Evolutionary conservation across 2,329 filamentous ascomycete species (phyloP), one percentile per base, ranked within the genome.

Genomic region (Microsporum canis): DNA sequence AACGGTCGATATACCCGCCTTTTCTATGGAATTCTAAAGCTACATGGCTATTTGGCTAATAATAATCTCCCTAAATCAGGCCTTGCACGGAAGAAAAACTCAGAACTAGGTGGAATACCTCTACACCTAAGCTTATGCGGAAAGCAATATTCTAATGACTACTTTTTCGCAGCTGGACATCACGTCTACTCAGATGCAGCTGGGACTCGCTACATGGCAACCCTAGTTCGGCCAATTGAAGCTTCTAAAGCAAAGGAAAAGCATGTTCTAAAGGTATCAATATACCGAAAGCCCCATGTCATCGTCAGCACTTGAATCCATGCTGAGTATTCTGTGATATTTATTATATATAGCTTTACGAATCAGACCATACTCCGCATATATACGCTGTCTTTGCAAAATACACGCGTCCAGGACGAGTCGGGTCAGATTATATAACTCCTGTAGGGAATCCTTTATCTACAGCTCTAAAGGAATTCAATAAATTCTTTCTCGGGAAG

Each of bases 201-300:
- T 0, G 81, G 79, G 56, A 88, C 89, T 69, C 71, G 76, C 3
- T 90, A 89, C 72, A 78, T 85, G 60, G 74, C 88, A 61, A 77
- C 78, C 0, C 73, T 94, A 12, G 79, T 79, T 2, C 82, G 87
- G 34, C 70, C 68, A 69, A 81, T 73, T 71, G 78, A 69, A 43
- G 71, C 63, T 3, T 75, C 76, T 8, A 80, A 80, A 43, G 68
- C 73, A 0, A 81, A 82, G 49, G 82, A 89, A 67, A 82, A 80
- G 38, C 85, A 83, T 45, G 75, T 77, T 0, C 71, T 88, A 1
- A 81, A 78, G 62, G 86, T 88, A 57, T 31, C 17, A 5, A 51
- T 51, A 47, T 51, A 51, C 39, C 39, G 6, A 1, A n/a, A 43
- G 14, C 14, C 17, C 39, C 2, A 43, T 3, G 14, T 47, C 12